Percentiles rank a stretch among this genome's conserved stretches.
Conservation (phyloP, 1,139 yeast genomes). For the Diutina siamensis region DNA sequence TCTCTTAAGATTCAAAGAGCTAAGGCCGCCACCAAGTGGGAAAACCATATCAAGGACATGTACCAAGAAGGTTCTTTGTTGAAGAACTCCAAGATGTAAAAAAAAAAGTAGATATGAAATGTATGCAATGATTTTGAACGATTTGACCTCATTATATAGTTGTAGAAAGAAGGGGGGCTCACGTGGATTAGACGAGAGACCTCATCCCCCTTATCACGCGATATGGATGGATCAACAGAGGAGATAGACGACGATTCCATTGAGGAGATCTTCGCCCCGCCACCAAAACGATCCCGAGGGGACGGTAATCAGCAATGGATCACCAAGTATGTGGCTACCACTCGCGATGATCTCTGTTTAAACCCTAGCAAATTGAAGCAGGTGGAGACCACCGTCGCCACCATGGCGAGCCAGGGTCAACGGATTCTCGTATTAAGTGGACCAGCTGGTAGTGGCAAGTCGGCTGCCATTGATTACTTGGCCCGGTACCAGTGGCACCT, state of each 20-base stretch:
- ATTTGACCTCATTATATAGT: too few species aligned
- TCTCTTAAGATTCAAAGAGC: conserved; percentile 2
- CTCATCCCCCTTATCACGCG: not conserved
- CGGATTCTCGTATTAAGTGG: not conserved
- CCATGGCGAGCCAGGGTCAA: not conserved
- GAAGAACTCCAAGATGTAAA: not conserved
- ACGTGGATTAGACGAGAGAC: too few species aligned
- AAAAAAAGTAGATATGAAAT: not conserved
- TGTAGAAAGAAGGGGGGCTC: too few species aligned
- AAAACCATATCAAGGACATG: not conserved
- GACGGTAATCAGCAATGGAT: not conserved
- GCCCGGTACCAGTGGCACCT: not conserved
- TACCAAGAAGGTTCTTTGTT: conserved; percentile 1
- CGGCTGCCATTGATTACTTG: not conserved
- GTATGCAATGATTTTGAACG: too few species aligned
- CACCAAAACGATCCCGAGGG: not conserved
- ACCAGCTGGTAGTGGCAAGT: conserved; percentile 4
- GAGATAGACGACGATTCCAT: not conserved
- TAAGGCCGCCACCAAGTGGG: not conserved
- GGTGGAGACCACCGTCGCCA: not conserved
- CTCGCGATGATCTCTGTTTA: not conserved
- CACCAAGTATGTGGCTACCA: not conserved
- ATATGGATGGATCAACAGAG: not conserved
- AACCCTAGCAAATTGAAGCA: not conserved
- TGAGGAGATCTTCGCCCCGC: not conserved